Conservation (phyloP, 2,329 filamentous ascomycete species). For the Cadophora sp. region DNA sequence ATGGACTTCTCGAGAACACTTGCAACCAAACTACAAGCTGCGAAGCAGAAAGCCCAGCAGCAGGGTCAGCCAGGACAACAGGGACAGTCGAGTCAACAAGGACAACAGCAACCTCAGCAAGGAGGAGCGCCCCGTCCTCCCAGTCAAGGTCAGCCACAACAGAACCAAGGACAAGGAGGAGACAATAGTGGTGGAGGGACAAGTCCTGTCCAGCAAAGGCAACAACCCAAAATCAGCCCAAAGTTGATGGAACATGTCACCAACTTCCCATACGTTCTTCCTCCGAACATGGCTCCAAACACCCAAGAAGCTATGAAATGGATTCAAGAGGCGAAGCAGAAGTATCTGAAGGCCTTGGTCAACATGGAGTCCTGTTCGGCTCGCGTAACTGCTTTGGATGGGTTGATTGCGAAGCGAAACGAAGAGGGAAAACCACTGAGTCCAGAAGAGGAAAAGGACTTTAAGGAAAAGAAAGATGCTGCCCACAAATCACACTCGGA, state of each 20-base stretch:
- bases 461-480: conserved; percentile 52
- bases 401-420: conserved; percentile 50
- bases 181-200: conserved; percentile 10
- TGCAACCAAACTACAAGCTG: conserved; percentile 55
- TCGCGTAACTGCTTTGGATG: conserved; percentile 52
- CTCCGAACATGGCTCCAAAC: conserved; percentile 50
- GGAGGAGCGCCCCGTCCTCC: conserved; percentile 29
- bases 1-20: conserved; percentile 66
- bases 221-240: conserved; percentile 34
- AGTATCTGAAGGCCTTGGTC: conserved; percentile 55
- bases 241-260: conserved; percentile 54
- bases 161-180: conserved; percentile 34
- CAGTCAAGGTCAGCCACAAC: conserved; percentile 31
- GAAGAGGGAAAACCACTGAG: conserved; percentile 52
- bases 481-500: conserved; percentile 54
- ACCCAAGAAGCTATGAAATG: conserved; percentile 54
- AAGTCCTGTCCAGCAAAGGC: conserved; percentile 25
- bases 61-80: conserved; percentile 25
- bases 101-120: conserved; percentile 28
- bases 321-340: conserved; percentile 54
- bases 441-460: conserved; percentile 55
- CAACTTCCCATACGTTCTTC: conserved; percentile 55
- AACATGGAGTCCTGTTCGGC: conserved; percentile 55
- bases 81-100: conserved; percentile 27
- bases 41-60: conserved; percentile 31